phyloP scores from a whole-genome alignment of 1,139 yeast species.

The Candida freyschussii region DNA sequence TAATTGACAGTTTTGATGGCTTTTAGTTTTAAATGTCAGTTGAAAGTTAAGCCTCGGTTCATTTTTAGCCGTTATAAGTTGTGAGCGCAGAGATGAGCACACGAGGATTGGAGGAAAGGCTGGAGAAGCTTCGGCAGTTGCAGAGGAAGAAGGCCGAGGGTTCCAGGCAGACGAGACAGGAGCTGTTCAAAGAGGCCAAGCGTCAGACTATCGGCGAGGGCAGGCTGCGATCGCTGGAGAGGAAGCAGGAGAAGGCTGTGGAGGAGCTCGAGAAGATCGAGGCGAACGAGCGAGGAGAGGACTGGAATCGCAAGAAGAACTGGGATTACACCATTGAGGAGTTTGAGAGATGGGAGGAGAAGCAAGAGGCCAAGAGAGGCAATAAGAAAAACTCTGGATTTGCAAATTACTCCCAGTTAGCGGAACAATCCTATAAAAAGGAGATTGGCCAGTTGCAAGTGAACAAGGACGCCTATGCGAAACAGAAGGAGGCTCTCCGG shows the following conservation, averaged over 20 bases:
- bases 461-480: slow-evolving; percentile 35
- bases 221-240: slow-evolving; percentile 29
- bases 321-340: slow-evolving; percentile 67
- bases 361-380: slow-evolving; percentile 29
- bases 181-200: slow-evolving; percentile 37
- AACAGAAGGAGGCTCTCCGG: slow-evolving; percentile 30
- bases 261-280: slow-evolving; percentile 38
- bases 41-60: no score
- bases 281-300: slow-evolving; percentile 35
- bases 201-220: slow-evolving; percentile 30
- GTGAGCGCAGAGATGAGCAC: no score
- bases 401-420: slow-evolving; percentile 40
- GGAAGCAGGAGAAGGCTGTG: slow-evolving; percentile 32
- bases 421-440: slow-evolving; percentile 35
- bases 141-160: slow-evolving; percentile 29
- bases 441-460: slow-evolving; percentile 27
- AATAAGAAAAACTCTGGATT: slow-evolving; percentile 22
- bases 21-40: no score
- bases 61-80: no score
- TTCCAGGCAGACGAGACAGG: slow-evolving; percentile 35
- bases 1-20: no score
- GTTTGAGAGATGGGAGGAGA: slow-evolving; percentile 59
- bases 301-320: slow-evolving; percentile 39
- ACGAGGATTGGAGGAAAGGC: no score
- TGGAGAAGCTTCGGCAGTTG: slow-evolving; percentile 27